Evolutionary conservation across 2,329 filamentous ascomycete species (phyloP).

Genomic region (Aspergillus aculeatus): DNA sequence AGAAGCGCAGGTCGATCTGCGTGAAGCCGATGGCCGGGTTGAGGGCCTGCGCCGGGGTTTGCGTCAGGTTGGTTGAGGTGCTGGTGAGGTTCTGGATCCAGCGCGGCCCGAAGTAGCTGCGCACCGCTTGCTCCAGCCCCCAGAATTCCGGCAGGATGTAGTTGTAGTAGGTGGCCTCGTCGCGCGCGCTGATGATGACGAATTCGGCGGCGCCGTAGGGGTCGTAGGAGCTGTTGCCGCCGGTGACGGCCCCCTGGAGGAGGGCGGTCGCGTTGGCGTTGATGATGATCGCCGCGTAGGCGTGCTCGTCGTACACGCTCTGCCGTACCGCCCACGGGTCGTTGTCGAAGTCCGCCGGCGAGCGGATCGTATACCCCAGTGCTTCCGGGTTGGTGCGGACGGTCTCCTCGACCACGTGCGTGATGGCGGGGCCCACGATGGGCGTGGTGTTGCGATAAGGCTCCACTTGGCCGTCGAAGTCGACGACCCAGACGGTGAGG

Average conservation of each 20-base stretch:
- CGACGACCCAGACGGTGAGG: slow-evolving; percentile 59
- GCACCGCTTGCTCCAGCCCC: slow-evolving; percentile 48
- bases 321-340: slow-evolving; percentile 58
- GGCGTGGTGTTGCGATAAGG: slow-evolving; percentile 52
- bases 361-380: slow-evolving; percentile 52
- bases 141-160: slow-evolving; percentile 56
- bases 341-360: slow-evolving; percentile 54
- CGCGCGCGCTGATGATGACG: slow-evolving; percentile 56
- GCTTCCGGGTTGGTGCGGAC: slow-evolving; percentile 40
- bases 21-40: slow-evolving; percentile 58
- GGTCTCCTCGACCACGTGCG: slow-evolving; percentile 47
- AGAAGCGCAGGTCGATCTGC: slow-evolving; percentile 59
- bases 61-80: slow-evolving; percentile 44
- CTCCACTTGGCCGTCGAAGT: slow-evolving; percentile 59
- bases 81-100: slow-evolving; percentile 38
- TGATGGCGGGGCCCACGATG: slow-evolving; percentile 58
- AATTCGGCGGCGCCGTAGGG: slow-evolving; percentile 59
- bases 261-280: slow-evolving; percentile 62
- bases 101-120: slow-evolving; percentile 48
- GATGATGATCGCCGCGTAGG: slow-evolving; percentile 62
- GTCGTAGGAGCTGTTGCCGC: slow-evolving; percentile 59
- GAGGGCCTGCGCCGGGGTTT: slow-evolving; percentile 51
- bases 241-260: slow-evolving; percentile 54
- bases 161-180: slow-evolving; percentile 54
- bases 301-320: slow-evolving; percentile 58